Base-by-base conservation (phyloP, 176 grass and related monocot genomes). In the Olyra latifolia region DNA sequence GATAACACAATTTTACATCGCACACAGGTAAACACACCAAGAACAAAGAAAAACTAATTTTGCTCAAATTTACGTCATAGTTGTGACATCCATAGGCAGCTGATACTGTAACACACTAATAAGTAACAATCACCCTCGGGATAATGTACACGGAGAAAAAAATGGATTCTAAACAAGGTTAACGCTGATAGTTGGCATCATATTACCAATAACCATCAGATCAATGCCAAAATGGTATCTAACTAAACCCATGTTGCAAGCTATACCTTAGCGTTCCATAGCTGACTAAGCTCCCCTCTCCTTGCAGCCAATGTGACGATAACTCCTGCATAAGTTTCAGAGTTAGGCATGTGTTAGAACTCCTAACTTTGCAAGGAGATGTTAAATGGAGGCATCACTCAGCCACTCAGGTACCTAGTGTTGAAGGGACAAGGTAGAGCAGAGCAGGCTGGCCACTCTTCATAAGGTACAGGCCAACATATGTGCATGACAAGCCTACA, bases 401-500 rank as follows among this genome's bases (percentile, higher is more conserved):
- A 35, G 7, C 17, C 62, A 17, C 3, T 66, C 58, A 35, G 7
- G 66, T 94, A 98, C 92, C 96, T 89, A 98, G 75, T 9, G 96
- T 98, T 43, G 83, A 98, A n/a, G 96, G 96, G 77, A 98, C 96
- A 13, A 95, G 84, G 79, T 98, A 98, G 86, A 98, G 96, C 49
- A 98, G 84, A 64, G 96, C 96, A 39, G 96, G 96, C 22, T 95
- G 96, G 12, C 96, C 96, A 22, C 92, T 91, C 19, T 95, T 89
- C 96, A 93, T 95, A 11, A 99, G 79, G 80, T 85, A 95, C 71
- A 95, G 79, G 2, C 85, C 90, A 43, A 93, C 48, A 60, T 99
- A 99, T 79, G 96, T 99, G 73, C 82, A 82, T 40, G 88, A 93
- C 72, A 99, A 86, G 12, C 96, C 96, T 99, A 84, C 57, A 83